Percentiles rank a stretch among this genome's conserved stretches.
phyloP scores from a whole-genome alignment of 2,329 filamentous ascomycete species.

The Sclerotinia spermophila region DNA sequence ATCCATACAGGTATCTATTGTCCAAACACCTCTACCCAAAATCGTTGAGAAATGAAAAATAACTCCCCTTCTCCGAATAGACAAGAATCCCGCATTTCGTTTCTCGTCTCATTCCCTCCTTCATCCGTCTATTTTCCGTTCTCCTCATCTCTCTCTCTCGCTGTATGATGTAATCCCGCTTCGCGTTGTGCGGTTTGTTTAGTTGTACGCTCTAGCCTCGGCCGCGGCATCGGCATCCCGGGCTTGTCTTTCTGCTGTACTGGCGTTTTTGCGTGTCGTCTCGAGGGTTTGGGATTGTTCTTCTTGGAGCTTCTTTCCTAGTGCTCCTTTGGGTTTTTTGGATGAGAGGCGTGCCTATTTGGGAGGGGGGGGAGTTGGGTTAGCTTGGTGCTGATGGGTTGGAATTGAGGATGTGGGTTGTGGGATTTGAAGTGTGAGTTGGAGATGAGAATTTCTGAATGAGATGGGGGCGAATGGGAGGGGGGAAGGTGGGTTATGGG shows the following conservation, averaged over 20 bases:
- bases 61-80: neutral
- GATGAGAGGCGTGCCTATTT: neutral
- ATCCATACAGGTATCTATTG: neutral
- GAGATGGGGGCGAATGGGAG: too few species aligned
- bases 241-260: conserved; percentile 55
- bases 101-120: neutral
- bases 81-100: neutral
- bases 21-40: neutral
- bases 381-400: neutral
- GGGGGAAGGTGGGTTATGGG: neutral
- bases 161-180: neutral
- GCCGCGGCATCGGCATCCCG: conserved; percentile 65
- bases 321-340: conserved; percentile 39
- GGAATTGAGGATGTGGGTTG: neutral
- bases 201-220: conserved; percentile 56
- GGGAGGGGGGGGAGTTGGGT: neutral
- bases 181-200: conserved; percentile 21
- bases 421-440: too few species aligned
- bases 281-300: conserved; percentile 71
- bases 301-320: conserved; percentile 65
- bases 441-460: too few species aligned
- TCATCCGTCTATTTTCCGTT: neutral
- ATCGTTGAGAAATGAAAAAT: neutral
- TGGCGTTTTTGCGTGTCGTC: conserved; percentile 65
- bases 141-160: neutral